Conservation (phyloP, 2,329 filamentous ascomycete species). For the Triangularia setosa region DNA sequence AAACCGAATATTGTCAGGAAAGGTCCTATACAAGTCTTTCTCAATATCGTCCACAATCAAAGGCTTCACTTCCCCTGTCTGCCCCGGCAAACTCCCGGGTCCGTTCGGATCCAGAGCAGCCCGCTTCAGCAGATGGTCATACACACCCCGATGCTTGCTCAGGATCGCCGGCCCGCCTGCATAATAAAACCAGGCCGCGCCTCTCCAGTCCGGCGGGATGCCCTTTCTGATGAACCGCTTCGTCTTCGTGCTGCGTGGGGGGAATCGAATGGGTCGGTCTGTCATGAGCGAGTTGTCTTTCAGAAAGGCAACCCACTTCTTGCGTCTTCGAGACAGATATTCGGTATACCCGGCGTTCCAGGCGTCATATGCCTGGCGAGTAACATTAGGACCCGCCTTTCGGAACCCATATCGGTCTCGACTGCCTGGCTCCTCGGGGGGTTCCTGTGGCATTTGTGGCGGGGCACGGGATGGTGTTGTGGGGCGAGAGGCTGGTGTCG, state of each 20-base stretch:
- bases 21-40: conserved; percentile 87
- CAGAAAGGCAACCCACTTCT: conserved; percentile 79
- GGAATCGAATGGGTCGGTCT: conserved; percentile 71
- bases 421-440: conserved; percentile 42
- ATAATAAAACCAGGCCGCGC: conserved; percentile 97
- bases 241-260: conserved; percentile 73
- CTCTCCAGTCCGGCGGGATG: conserved; percentile 88
- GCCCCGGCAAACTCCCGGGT: conserved; percentile 11
- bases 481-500: conserved; percentile 2
- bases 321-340: conserved; percentile 68
- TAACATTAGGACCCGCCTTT: conserved; percentile 78
- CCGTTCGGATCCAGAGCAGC: conserved; percentile 24
- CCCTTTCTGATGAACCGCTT: conserved; percentile 91
- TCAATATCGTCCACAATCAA: conserved; percentile 88
- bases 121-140: conserved; percentile 64
- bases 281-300: conserved; percentile 72
- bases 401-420: conserved; percentile 91
- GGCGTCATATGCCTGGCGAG: conserved; percentile 69
- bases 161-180: conserved; percentile 80
- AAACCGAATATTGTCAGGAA: conserved; percentile 90
- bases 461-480: conserved; percentile 27
- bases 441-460: conserved; percentile 33
- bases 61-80: conserved; percentile 50
- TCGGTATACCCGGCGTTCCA: conserved; percentile 75
- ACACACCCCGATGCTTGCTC: conserved; percentile 71